Base-by-base conservation (phyloP, 495 filamentous ascomycete species). In the Penicillium nucicola region DNA sequence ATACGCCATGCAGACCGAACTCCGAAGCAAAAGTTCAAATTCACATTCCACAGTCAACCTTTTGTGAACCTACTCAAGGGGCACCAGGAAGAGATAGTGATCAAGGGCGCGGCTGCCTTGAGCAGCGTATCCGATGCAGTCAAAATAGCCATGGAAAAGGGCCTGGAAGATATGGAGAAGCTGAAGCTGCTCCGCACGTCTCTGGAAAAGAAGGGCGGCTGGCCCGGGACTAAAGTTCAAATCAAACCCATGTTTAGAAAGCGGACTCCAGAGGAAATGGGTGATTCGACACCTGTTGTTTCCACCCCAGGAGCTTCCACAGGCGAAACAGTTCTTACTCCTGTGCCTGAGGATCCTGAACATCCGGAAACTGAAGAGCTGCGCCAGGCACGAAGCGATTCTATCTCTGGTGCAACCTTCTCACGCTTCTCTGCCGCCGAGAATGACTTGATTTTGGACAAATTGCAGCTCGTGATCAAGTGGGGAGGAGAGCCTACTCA, bases 401-500 rank as follows among this genome's bases (percentile, higher is more conserved):
- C 91, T 1, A 80, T 93, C 45, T 87, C 89, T 17, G 91, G 85
- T 30, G 81, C 92, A 11, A 95, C 90, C 3, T 82, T 95, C 65
- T 96, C 91, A 28, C 83, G 92, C 35, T 90, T 92, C 51, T 91
- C 91, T 13, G 91, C 91, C 2, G 88, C 81, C 19, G 92, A 96
- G 56, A 88, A 95, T 58, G 91, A 88, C 61, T 79, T 96, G 7
- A 83, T 91, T 23, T 77, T 98, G 10, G 95, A 97, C 62, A 98
- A 98, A 67, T 75, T 98, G 32, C 93, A 98, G 65, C 81, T 98
- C 44, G 93, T 98, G 39, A 93, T 98, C 64, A 98, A 98, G 62
- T 98, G 93, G 95, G 95, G 93, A 53, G 93, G 93, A 15, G 93
- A 98, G 67, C 93, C 95, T 30, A 98, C 93, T 1, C 95, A 98